These are phyloP conservation scores for Phialemonium atrogriseum DNA, from an alignment of 2,329 filamentous ascomycete species.

Conservation along the genomic window DNA sequence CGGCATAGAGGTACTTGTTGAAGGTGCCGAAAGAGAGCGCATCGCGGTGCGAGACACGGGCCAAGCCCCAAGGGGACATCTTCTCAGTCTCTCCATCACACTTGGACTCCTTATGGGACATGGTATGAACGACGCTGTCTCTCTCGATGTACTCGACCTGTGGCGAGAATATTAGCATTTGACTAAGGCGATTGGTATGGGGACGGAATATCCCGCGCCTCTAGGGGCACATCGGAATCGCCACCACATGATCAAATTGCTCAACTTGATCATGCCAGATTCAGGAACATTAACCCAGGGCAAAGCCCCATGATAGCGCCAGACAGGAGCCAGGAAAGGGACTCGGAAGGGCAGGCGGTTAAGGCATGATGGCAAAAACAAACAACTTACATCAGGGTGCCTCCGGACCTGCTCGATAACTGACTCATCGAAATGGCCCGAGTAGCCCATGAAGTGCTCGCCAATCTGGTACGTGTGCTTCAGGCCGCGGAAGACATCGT, in stretches of 20 bases:
- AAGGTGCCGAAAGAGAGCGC: constrained; percentile 82
- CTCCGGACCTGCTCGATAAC: constrained; percentile 89
- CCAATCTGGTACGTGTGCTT: constrained; percentile 97
- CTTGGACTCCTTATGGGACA: constrained; percentile 37
- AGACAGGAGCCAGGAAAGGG: neutral
- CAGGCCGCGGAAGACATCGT: constrained; percentile 70
- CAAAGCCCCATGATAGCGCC: neutral
- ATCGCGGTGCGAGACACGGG: constrained; percentile 92
- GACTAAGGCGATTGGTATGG: too few relatives aligned
- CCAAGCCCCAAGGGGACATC: constrained; percentile 96
- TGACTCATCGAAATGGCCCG: constrained; percentile 90
- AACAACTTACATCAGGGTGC: constrained; percentile 88
- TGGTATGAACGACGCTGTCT: constrained; percentile 84
- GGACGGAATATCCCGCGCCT: too few relatives aligned
- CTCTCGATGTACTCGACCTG: constrained; percentile 96
- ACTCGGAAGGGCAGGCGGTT: too few relatives aligned
- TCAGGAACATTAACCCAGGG: constrained; percentile 8
- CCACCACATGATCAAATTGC: constrained; percentile 8
- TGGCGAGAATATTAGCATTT: too few relatives aligned
- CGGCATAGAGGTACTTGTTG: constrained; percentile 95
- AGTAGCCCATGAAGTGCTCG: constrained; percentile 77
- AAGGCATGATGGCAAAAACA: too few relatives aligned
- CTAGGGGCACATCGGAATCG: too few relatives aligned
- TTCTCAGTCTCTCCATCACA: constrained; percentile 65
- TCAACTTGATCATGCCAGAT: too few relatives aligned